Conservation (phyloP, 1,284 basidiomycete genomes). For the Ceratobasidium sp. region DNA sequence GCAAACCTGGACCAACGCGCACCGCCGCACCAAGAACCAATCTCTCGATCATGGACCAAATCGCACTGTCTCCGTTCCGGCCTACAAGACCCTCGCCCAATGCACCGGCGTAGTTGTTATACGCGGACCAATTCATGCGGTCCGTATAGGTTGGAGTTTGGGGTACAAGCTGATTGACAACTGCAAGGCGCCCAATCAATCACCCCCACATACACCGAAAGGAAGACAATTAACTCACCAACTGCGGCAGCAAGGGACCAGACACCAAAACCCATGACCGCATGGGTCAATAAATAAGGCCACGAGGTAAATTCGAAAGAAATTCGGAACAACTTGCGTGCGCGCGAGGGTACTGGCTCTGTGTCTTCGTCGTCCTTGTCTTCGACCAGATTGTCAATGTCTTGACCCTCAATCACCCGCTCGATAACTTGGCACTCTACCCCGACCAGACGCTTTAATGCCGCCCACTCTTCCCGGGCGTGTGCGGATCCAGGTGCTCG, state of each 20-base stretch:
- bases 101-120: conserved; percentile 73
- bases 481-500: conserved; percentile 64
- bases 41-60: conserved; percentile 46
- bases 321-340: conserved; percentile 72
- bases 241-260: conserved; percentile 44
- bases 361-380: conserved; percentile 28
- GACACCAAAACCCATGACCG: conserved; percentile 44
- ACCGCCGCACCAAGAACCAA: conserved; percentile 71
- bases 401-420: conserved; percentile 66
- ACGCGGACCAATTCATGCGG: conserved; percentile 79
- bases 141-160: conserved; percentile 80
- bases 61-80: conserved; percentile 30
- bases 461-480: conserved; percentile 75
- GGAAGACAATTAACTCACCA: conserved; percentile 12
- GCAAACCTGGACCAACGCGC: conserved; percentile 77
- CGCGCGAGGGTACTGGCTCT: conserved; percentile 49
- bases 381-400: conserved; percentile 41
- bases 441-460: conserved; percentile 80
- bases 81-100: conserved; percentile 67
- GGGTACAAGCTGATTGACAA: conserved; percentile 17
- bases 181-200: conserved; percentile 33
- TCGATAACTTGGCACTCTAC: conserved; percentile 82
- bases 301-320: conserved; percentile 82
- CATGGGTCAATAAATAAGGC: conserved; percentile 44
- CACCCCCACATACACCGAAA: conserved; percentile 3